Conservation (phyloP, 2,329 filamentous ascomycete species). For the Colletotrichum nymphaeae region DNA sequence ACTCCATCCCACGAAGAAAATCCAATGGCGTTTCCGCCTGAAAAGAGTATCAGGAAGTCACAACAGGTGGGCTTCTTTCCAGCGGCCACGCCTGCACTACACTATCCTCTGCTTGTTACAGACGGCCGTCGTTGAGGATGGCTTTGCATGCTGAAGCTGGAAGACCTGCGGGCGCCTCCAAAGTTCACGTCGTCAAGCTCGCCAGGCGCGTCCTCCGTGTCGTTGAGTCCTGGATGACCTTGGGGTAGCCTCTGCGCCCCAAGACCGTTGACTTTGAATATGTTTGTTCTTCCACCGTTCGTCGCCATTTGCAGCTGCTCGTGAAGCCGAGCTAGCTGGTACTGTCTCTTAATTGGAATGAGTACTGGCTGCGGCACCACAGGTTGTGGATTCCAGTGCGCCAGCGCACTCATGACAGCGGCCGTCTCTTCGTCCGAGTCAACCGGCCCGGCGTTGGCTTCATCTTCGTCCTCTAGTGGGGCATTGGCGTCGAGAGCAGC, state of each 20-base stretch:
- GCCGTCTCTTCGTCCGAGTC: slow-evolving; percentile 97
- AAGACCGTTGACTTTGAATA: slow-evolving; percentile 69
- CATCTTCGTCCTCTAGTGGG: slow-evolving; percentile 86
- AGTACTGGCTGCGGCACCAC: slow-evolving; percentile 75
- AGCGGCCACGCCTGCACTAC: not conserved
- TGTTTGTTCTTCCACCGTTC: slow-evolving; percentile 73
- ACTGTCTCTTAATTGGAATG: slow-evolving; percentile 71
- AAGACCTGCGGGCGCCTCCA: slow-evolving; percentile 52
- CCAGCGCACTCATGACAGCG: slow-evolving; percentile 84
- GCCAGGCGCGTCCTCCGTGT: slow-evolving; percentile 68
- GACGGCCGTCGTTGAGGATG: slow-evolving; percentile 57
- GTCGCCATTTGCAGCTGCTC: slow-evolving; percentile 76
- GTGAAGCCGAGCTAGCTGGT: slow-evolving; percentile 71
- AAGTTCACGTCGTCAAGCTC: slow-evolving; percentile 62
- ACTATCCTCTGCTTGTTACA: slow-evolving; percentile 59
- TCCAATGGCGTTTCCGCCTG: not conserved
- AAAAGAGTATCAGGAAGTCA: not conserved
- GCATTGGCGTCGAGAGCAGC: slow-evolving; percentile 95
- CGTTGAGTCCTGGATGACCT: slow-evolving; percentile 57
- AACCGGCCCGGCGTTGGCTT: slow-evolving; percentile 81
- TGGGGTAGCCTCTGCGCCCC: slow-evolving; percentile 66
- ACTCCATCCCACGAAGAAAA: not conserved
- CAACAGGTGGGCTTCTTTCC: not conserved
- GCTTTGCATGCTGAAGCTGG: slow-evolving; percentile 57
- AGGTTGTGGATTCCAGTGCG: slow-evolving; percentile 82